Base-by-base conservation (phyloP, 2,329 filamentous ascomycete genomes). In the Cytospora schulzeri region DNA sequence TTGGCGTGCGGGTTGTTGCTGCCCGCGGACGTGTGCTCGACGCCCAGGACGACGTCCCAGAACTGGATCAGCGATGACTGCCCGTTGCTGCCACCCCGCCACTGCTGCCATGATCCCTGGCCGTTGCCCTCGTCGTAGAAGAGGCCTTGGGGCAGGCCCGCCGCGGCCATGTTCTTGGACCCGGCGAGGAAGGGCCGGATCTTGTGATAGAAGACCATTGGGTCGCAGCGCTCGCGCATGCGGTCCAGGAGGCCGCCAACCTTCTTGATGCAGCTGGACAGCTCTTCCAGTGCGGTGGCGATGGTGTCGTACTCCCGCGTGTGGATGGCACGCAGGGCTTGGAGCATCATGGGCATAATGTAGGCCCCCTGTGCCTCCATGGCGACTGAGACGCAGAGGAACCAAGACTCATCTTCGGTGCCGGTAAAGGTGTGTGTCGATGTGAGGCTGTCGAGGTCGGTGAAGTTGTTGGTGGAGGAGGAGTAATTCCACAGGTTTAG, bases 41-140 rank as follows among this genome's bases (percentile, higher is more conserved):
- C 84, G 2, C 92, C 92, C 0, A 98, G 83, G 0, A 93, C 86
- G 17, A 96, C 84, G 73, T 98, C 94, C 75, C 97, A 92, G 79
- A 97, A 95, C 72, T 97, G 93, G 65, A 98, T 93, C 51, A 97
- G 81, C 0, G 92, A 96, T 75, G 91, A 94, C 76, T 98, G 94
- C 0, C 93, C 94, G 72, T 97, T 97, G 75, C 91, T 96, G 5
- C 94, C 94, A 22, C 94, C 94, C n/a, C 91, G 86, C 64, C 91
- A 90, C 70, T 94, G 88, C 22, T 88, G 83, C 83, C 92, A 96
- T 41, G 84, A 78, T 0, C 88, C 85, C 17, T 80, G 80, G 1
- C 87, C 88, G 2, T 86, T 81, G 1, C 88, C 90, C 63, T 91
- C 85, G 69, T 96, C 92, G 73, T 96, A 97, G 61, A 93, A 87